Percentiles rank a stretch among this genome's conserved stretches.
phyloP scores from a whole-genome alignment of 2,329 filamentous ascomycete species.

The Cadophora sp. region DNA sequence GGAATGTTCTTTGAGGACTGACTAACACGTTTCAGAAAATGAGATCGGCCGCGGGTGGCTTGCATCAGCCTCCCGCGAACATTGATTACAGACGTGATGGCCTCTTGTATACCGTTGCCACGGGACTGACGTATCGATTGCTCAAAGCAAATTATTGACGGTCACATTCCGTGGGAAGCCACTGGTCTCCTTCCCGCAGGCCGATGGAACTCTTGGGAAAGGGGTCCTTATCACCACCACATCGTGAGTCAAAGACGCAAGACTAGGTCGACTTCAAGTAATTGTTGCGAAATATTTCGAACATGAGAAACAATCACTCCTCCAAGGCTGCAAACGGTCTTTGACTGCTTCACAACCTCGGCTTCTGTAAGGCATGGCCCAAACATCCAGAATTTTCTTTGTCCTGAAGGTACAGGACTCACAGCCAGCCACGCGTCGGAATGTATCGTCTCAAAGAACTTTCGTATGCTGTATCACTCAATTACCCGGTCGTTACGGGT shows the following conservation, averaged over 20 bases:
- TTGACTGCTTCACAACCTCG: constrained; percentile 11
- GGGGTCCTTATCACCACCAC: neutral
- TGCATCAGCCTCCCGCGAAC: neutral
- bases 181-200: constrained; percentile 12
- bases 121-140: neutral
- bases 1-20: neutral
- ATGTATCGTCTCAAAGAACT: constrained; percentile 22
- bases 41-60: constrained; percentile 14
- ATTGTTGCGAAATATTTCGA: constrained; percentile 8
- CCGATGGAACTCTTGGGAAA: neutral
- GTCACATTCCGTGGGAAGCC: neutral
- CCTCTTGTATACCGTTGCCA: neutral
- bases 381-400: constrained; percentile 18
- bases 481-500: neutral
- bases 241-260: constrained; percentile 24
- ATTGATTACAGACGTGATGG: neutral
- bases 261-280: neutral
- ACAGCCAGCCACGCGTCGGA: constrained; percentile 17
- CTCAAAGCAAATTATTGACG: neutral
- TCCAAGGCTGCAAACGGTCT: constrained; percentile 16
- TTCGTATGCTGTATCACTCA: neutral
- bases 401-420: neutral
- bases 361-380: constrained; percentile 16
- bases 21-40: neutral
- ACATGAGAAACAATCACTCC: neutral